Conservation (phyloP, 148 eudicot species). For the Dysphania ambrosioides region DNA sequence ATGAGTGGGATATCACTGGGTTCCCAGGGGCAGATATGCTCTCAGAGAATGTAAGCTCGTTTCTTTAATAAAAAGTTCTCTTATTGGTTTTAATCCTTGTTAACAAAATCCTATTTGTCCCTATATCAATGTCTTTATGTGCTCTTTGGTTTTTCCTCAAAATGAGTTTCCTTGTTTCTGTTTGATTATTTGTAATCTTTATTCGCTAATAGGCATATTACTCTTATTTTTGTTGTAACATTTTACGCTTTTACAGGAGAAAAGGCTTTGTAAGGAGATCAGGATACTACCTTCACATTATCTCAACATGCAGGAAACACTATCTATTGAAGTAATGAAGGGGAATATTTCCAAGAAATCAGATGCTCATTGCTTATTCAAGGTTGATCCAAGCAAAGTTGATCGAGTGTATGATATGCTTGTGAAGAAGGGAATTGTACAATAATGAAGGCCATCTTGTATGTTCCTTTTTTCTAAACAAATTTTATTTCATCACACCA, state of each 20-base stretch:
- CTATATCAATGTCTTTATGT: not conserved
- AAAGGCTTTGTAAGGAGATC: constrained; percentile 68
- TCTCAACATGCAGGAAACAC: constrained; percentile 60
- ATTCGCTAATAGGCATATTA: not conserved
- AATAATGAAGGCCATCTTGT: constrained; percentile 27
- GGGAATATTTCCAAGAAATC: constrained; percentile 64
- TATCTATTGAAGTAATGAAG: constrained; percentile 63
- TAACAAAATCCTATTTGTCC: not conserved
- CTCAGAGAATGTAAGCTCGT: constrained; percentile 65
- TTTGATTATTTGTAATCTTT: not conserved
- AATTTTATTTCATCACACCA: not conserved
- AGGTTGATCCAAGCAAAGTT: constrained; percentile 75
- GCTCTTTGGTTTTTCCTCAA: not conserved
- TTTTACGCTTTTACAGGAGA: constrained; percentile 50
- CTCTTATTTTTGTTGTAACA: not conserved
- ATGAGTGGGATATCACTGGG: constrained; percentile 74
- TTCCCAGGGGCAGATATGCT: constrained; percentile 83
- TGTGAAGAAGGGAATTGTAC: constrained; percentile 66
- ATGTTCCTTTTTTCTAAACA: not conserved
- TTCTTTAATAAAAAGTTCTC: too few relatives aligned
- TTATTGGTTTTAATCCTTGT: not conserved
- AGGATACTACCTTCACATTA: constrained; percentile 87
- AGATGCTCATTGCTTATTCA: constrained; percentile 65
- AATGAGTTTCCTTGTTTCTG: not conserved
- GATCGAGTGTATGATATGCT: constrained; percentile 90